Base-by-base conservation (phyloP, 345 rosid species). In the Microthlaspi erraticum region DNA sequence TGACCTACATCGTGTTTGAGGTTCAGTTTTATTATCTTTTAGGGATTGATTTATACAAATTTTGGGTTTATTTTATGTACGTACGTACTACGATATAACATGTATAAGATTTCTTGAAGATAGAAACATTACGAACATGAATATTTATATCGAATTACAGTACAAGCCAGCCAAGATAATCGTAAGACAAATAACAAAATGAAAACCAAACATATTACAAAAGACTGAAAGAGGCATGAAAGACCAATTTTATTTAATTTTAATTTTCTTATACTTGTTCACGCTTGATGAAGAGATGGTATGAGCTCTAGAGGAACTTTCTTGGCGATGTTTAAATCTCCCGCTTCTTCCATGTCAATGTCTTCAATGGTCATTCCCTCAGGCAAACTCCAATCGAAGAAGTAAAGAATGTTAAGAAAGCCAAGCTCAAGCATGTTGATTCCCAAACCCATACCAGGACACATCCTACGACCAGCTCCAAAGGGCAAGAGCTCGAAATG, bases 401-500 rank as follows among this genome's bases (percentile, higher is more conserved):
- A 60, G 14, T 71, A 71, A 50, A 71, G 75, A 60, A 72, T 19
- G 43, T 37, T 64, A 39, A 36, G 69, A 53, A 77, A 59, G 10
- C 72, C 66, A 0, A 77, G n/a, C 43, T 80, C 54, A 8, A 62
- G 14, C 13, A 54, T 63, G 16, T 63, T 52, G 13, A 53, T 50
- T 3, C 70, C 70, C 54, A 33, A 23, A 17, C 8, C 9, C 61
- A 71, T 61, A 6, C 76, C 76, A 0, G 76, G 76, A 41, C 76
- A 61, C 10, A 16, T 71, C 10, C 76, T 62, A 60, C 76, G 76
- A 0, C 76, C 76, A 9, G 75, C 66, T 16, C 90, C 88, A 67
- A 84, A 83, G 11, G 90, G 81, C 64, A 83, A 67, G 23, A 46
- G 58, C 78, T 82, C 86, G 2, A 68, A 86, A 50, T 71, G 10